phyloP scores from a whole-genome alignment of 75 land plant genomes.

The Pinus taeda region DNA sequence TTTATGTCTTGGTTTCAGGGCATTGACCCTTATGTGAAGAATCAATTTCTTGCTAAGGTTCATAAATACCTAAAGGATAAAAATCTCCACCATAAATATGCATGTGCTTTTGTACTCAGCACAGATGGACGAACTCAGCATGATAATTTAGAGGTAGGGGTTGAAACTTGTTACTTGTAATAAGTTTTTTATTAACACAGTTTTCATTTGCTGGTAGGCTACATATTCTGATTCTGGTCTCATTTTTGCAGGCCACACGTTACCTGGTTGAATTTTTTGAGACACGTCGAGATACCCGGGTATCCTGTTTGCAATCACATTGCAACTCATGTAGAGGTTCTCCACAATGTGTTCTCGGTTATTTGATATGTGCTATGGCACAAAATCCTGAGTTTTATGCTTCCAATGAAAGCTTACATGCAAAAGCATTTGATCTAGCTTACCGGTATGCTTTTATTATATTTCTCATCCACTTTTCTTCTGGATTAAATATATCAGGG shows the following conservation, averaged over 20 bases:
- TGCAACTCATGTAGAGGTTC: conserved; percentile 24
- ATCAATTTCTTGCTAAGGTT: conserved; percentile 58
- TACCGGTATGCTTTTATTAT: conserved; percentile 44
- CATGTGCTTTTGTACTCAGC: conserved; percentile 65
- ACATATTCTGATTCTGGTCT: background rate
- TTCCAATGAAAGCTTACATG: conserved; percentile 47
- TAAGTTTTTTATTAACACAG: background rate
- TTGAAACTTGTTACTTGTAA: background rate
- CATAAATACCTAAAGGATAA: conserved; percentile 77
- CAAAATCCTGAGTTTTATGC: conserved; percentile 65
- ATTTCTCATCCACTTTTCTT: background rate
- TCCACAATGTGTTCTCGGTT: conserved; percentile 69
- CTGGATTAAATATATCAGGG: background rate
- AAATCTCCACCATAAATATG: conserved; percentile 77
- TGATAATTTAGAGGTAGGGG: conserved; percentile 61
- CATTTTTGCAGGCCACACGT: conserved; percentile 52
- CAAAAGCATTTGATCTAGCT: conserved; percentile 50
- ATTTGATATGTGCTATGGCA: conserved; percentile 78
- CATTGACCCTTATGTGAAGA: conserved; percentile 56
- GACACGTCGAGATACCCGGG: conserved; percentile 46
- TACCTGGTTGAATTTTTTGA: conserved; percentile 64
- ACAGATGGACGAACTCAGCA: conserved; percentile 23
- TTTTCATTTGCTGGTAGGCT: background rate
- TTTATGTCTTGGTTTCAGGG: conserved; percentile 26
- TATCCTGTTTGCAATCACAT: background rate